Evolutionary conservation across 306 rosid species (phyloP).

Genomic region (Medicago truncatula): MtrunA17r5.0-ANR NC_053043.1:46706001-46706500

Average conservation of each 20-base stretch:
- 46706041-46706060: constrained; percentile 21
- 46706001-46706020: neutral
- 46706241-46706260: too few relatives aligned
- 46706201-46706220: too few relatives aligned
- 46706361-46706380: too few relatives aligned
- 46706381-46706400: neutral
- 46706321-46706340: neutral
- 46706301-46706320: neutral
- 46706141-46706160: constrained; percentile 47
- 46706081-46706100: constrained; percentile 40
- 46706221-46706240: too few relatives aligned
- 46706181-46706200: constrained; percentile 49
- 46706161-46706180: constrained; percentile 47
- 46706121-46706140: constrained; percentile 42
- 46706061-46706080: neutral
- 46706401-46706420: too few relatives aligned
- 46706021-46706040: constrained; percentile 50
- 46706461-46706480: too few relatives aligned
- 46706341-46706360: too few relatives aligned
- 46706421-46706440: too few relatives aligned
- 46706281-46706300: neutral
- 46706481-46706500: too few relatives aligned
- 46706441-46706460: too few relatives aligned
- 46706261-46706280: neutral
- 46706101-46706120: constrained; percentile 5